Base-by-base conservation (phyloP, 805 yeast genomes). In the Saturnispora hagleri region DNA sequence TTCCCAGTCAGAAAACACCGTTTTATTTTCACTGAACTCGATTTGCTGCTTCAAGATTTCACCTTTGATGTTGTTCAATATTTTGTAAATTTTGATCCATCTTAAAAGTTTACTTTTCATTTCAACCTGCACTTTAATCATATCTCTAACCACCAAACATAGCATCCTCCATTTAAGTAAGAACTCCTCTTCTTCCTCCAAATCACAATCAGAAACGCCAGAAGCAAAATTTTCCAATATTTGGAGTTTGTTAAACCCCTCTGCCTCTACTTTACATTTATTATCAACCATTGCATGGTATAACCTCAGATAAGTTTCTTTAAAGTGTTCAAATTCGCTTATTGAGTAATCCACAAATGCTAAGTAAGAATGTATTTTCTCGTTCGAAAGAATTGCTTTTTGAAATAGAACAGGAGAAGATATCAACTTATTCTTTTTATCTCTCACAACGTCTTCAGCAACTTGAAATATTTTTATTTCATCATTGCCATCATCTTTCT, bases 261-360 rank as follows among this genome's bases (percentile, higher is more conserved):
- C 26, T 57, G 76, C 81, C 4, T 62, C 52, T 12, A 58, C 51
- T 55, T 75, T 74, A 20, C 62, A 42, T 4, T 67, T 49, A 17
- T 34, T n/a, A 31, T 56, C 50, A 5, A 41, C 31, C 6, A 47
- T 18, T 4, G n/a, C n/a, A 20, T 56, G 73, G 54, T 69, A 69
- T 27, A 79, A 58, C 51, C 61, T 68, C 13, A 66, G 62, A 15
- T 73, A 60, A 1, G 56, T 40, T 2, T 45, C 53, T 18, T 63
- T 59, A 51, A 71, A 71, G 4, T 57, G 58, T 3, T 55, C 57
- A 18, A 80, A 60, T 56, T 80, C 82, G 9, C 66, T 64, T 22
- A 64, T 51, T 0, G 83, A 73, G 53, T 69, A 79, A 36, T 69
- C 69, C 31, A 80, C 55, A 56, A 81, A 81, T 34, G 70, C 69